Conservation (phyloP, 768 basidiomycete genomes). For the Auriscalpium vulgare region DNA sequence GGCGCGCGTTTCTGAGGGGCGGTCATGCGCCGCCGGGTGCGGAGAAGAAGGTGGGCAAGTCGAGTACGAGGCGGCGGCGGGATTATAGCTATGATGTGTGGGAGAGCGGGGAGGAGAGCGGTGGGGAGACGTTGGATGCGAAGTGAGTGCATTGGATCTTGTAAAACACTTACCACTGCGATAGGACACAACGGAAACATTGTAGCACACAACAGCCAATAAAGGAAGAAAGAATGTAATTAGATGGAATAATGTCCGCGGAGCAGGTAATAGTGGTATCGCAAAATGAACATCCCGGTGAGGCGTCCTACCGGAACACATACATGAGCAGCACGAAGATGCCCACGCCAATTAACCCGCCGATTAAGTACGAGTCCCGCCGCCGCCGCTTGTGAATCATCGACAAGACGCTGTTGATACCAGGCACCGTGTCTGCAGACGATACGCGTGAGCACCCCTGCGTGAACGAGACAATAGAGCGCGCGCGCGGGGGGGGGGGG, state of each 20-base stretch:
- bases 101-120: slow-evolving; percentile 10
- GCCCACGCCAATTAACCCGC: slow-evolving; percentile 81
- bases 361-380: slow-evolving; percentile 85
- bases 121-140: neutral
- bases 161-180: too few relatives aligned
- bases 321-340: slow-evolving; percentile 54
- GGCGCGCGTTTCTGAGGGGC: slow-evolving; percentile 50
- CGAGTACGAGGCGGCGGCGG: slow-evolving; percentile 9
- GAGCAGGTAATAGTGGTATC: too few relatives aligned
- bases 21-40: slow-evolving; percentile 25
- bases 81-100: slow-evolving; percentile 11
- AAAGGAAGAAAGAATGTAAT: too few relatives aligned
- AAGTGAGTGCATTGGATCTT: too few relatives aligned
- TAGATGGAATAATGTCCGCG: too few relatives aligned
- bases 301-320: slow-evolving; percentile 21
- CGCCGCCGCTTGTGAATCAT: slow-evolving; percentile 92
- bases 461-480: neutral
- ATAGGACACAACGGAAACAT: too few relatives aligned
- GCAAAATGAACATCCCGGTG: neutral
- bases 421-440: slow-evolving; percentile 75
- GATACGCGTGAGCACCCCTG: neutral
- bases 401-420: slow-evolving; percentile 79
- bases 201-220: too few relatives aligned
- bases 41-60: neutral
- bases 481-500: too few relatives aligned